phyloP scores from a whole-genome alignment of 257 asterid species.

The Solanum rostratum region DNA sequence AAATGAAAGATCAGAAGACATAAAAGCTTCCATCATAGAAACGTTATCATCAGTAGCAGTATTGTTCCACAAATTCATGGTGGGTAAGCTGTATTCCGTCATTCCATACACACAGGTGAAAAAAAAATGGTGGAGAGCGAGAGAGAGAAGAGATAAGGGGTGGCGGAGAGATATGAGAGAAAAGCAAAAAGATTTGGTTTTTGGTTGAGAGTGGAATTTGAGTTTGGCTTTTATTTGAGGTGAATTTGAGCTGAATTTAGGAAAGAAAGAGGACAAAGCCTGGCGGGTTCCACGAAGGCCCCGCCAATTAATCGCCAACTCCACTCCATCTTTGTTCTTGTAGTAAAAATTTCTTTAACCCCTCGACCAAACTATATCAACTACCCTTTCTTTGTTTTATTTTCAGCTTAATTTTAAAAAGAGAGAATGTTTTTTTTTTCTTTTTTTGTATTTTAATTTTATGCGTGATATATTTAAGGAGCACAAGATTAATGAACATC shows the following conservation, averaged over 20 bases:
- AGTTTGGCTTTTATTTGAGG: constrained; percentile 24
- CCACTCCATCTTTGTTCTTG: background rate
- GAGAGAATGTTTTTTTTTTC: no score
- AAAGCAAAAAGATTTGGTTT: background rate
- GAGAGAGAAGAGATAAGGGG: background rate
- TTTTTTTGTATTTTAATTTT: no score
- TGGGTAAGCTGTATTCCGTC: constrained; percentile 10
- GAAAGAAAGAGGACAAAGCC: background rate
- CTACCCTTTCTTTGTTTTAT: no score
- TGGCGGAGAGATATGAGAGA: background rate
- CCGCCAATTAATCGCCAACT: constrained; percentile 15
- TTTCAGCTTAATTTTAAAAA: no score
- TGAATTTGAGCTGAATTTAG: constrained; percentile 36
- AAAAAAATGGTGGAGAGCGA: background rate
- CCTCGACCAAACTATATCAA: no score
- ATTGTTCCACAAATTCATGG: constrained; percentile 28
- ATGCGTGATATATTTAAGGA: no score
- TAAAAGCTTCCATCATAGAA: constrained; percentile 30
- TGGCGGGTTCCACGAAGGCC: constrained; percentile 29
- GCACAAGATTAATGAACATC: no score
- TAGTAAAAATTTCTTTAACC: background rate
- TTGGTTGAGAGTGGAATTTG: constrained; percentile 4
- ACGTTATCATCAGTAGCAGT: constrained; percentile 14
- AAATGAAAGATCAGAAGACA: constrained; percentile 34
- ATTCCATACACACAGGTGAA: constrained; percentile 2